These are phyloP conservation scores for Talaromyces sp. DNA, from an alignment of 2,329 filamentous ascomycete genomes.

Conservation along the genomic window DNA sequence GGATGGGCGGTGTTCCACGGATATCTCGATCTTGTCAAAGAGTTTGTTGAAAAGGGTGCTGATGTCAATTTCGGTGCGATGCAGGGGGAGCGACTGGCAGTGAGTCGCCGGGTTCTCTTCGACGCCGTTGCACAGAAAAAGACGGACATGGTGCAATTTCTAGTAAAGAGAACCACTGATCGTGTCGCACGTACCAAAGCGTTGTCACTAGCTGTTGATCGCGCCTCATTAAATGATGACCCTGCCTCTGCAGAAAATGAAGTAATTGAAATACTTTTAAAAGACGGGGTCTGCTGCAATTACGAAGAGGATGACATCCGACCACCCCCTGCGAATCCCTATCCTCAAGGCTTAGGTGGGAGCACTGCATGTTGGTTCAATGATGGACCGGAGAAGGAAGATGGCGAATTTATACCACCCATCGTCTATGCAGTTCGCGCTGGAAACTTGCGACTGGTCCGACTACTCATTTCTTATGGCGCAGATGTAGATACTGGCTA, in stretches of 20 bases:
- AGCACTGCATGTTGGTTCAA: too few relatives aligned
- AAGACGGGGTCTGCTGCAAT: not conserved
- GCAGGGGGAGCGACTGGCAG: not conserved
- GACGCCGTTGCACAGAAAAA: not conserved
- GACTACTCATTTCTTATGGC: not conserved
- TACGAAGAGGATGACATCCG: not conserved
- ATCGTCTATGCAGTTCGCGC: not conserved
- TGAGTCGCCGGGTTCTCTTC: not conserved
- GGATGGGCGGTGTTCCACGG: not conserved
- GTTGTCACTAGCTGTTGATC: not conserved
- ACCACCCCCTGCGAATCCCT: not conserved
- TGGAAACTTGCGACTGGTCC: not conserved
- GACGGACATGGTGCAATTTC: not conserved
- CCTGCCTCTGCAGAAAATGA: not conserved
- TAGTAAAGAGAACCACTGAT: not conserved
- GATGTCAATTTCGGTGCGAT: not conserved
- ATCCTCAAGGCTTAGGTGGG: not conserved
- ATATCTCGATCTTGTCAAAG: not conserved
- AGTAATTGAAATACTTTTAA: not conserved
- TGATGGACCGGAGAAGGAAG: too few relatives aligned
- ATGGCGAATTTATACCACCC: constrained; percentile 2
- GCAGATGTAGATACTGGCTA: constrained; percentile 7
- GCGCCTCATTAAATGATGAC: not conserved
- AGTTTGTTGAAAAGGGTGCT: not conserved
- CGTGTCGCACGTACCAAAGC: not conserved